These are phyloP conservation scores for Phytophthora boehmeriae DNA, from an alignment of 352 stramenopile species.

Conservation along the genomic window DNA sequence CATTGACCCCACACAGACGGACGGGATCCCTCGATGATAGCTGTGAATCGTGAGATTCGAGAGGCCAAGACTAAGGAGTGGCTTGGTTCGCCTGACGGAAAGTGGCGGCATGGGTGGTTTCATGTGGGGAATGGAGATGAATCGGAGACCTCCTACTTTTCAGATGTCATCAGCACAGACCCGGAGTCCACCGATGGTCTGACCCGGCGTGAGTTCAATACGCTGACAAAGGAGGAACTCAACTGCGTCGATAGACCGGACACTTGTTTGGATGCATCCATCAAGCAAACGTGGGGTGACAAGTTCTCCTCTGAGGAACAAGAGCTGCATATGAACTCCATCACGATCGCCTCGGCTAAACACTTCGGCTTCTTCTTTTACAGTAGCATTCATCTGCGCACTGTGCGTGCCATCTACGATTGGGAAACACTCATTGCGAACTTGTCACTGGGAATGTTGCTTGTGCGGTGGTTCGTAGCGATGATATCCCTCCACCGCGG, in stretches of 20 bases:
- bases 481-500: conserved; percentile 46
- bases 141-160: conserved; percentile 28
- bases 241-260: conserved; percentile 29
- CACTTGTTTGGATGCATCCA: conserved; percentile 11
- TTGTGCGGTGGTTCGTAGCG: conserved; percentile 48
- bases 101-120: conserved; percentile 54
- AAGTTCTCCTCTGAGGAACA: conserved; percentile 32
- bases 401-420: conserved; percentile 39
- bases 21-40: conserved; percentile 18
- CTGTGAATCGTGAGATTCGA: conserved; percentile 24
- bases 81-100: conserved; percentile 29
- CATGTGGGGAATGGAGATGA: conserved; percentile 31
- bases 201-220: conserved; percentile 44
- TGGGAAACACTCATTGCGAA: conserved; percentile 57
- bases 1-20: conserved; percentile 19
- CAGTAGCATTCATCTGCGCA: conserved; percentile 4
- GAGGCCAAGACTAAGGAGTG: conserved; percentile 46
- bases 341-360: conserved; percentile 34
- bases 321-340: conserved; percentile 22
- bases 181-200: conserved; percentile 28
- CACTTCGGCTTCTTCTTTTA: conserved; percentile 50
- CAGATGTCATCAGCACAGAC: conserved; percentile 45
- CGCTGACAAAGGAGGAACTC: conserved; percentile 27
- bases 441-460: conserved; percentile 36
- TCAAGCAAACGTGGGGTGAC: conserved; percentile 21